Evolutionary conservation across 2,329 filamentous ascomycete genomes (phyloP).

Genomic region (Pseudogymnoascus sp.): DNA sequence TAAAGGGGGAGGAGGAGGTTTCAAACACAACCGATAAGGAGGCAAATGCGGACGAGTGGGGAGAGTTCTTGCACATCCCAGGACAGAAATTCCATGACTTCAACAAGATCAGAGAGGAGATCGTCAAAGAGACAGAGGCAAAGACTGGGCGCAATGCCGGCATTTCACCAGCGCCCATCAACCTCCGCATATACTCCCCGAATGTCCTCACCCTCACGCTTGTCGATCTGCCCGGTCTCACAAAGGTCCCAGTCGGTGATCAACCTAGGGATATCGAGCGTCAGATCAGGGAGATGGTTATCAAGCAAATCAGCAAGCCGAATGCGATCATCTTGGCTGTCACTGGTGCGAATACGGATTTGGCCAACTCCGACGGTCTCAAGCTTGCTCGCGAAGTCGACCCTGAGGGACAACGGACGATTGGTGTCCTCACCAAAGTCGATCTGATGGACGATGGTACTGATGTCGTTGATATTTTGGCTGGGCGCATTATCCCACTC

Average conservation of each 20-base stretch:
- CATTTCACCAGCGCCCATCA: constrained; percentile 94
- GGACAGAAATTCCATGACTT: constrained; percentile 98
- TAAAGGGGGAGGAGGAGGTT: constrained; percentile 54
- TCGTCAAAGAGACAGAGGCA: constrained; percentile 88
- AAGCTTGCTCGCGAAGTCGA: constrained; percentile 96
- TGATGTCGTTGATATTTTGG: constrained; percentile 96
- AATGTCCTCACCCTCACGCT: constrained; percentile 95
- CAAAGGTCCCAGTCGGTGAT: constrained; percentile 92
- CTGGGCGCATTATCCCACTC: constrained; percentile 91
- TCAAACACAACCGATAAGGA: constrained; percentile 67
- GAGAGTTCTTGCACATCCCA: constrained; percentile 95
- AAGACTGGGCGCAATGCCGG: constrained; percentile 95
- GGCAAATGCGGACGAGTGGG: constrained; percentile 92
- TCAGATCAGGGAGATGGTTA: constrained; percentile 95
- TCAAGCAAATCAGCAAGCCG: constrained; percentile 97
- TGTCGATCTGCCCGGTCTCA: constrained; percentile 92
- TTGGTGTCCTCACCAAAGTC: constrained; percentile 96
- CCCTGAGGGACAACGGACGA: constrained; percentile 92
- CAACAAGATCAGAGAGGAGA: constrained; percentile 96
- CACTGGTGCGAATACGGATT: constrained; percentile 91
- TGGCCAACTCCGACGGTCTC: constrained; percentile 96
- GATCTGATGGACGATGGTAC: constrained; percentile 99
- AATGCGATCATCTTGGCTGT: constrained; percentile 98
- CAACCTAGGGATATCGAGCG: constrained; percentile 94
- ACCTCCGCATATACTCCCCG: constrained; percentile 94